Conservation (phyloP, 2,329 filamentous ascomycete genomes). For the Scedosporium minutisporum region DNA sequence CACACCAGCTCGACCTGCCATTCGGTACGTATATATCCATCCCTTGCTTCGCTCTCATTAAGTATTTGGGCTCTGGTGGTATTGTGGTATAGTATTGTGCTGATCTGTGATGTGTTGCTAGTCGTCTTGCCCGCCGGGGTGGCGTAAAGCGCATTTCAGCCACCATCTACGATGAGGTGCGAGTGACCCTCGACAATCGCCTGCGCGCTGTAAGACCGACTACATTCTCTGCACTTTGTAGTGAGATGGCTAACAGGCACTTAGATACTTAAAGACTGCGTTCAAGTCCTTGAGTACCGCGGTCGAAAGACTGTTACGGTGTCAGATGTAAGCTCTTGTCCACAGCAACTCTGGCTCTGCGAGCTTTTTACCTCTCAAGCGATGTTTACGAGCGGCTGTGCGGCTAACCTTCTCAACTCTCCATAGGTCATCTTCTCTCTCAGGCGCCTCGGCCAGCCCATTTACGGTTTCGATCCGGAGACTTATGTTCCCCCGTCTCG, state of each 20-base stretch:
- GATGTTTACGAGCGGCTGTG: no score
- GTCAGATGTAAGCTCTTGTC: constrained; percentile 39
- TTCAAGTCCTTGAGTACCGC: constrained; percentile 42
- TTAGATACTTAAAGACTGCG: constrained; percentile 42
- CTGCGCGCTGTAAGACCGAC: constrained; percentile 34
- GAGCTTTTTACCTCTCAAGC: background rate
- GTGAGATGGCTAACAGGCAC: constrained; percentile 8
- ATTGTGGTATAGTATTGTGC: no score
- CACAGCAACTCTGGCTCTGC: background rate
- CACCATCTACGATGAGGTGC: constrained; percentile 52
- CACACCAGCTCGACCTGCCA: background rate
- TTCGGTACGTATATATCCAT: constrained; percentile 10
- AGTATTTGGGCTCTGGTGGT: no score
- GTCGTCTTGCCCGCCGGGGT: constrained; percentile 64
- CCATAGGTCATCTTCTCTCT: constrained; percentile 46
- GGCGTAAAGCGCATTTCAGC: constrained; percentile 66
- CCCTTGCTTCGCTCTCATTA: constrained; percentile 8
- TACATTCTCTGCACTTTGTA: background rate
- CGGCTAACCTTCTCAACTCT: background rate
- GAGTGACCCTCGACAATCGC: constrained; percentile 38
- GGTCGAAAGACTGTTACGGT: constrained; percentile 53
- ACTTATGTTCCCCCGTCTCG: constrained; percentile 15
- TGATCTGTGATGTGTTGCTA: background rate
- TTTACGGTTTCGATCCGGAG: constrained; percentile 49
- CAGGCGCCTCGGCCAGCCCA: constrained; percentile 35